A percentile compares a stretch with the other conserved stretches of the same genome.
These are phyloP conservation scores for Elsinoe batatas DNA, from an alignment of 2,329 filamentous ascomycete species.

Conservation along the genomic window DNA sequence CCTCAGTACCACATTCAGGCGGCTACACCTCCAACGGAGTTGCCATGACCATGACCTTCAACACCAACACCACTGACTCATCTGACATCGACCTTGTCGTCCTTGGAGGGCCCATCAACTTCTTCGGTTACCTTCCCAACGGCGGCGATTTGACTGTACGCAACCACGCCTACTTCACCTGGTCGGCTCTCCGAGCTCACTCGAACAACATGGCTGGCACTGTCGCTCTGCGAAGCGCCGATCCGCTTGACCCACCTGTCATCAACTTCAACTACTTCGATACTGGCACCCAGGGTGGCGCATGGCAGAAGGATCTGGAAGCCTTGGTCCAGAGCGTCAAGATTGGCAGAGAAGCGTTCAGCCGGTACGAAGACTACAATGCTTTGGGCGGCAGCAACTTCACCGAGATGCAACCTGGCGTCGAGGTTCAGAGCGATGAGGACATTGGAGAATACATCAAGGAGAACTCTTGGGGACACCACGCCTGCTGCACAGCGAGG, in stretches of 20 bases:
- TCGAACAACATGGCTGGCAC: slow-evolving; percentile 52
- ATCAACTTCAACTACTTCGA: slow-evolving; percentile 54
- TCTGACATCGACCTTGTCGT: slow-evolving; percentile 46
- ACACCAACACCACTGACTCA: slow-evolving; percentile 31
- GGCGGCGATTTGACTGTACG: slow-evolving; percentile 39
- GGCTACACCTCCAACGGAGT: slow-evolving; percentile 44
- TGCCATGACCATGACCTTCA: slow-evolving; percentile 38
- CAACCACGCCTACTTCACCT: slow-evolving; percentile 38
- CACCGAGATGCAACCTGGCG: slow-evolving; percentile 35
- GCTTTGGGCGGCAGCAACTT: slow-evolving; percentile 36
- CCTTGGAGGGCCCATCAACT: slow-evolving; percentile 45
- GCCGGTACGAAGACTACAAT: slow-evolving; percentile 21
- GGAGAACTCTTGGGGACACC: slow-evolving; percentile 47
- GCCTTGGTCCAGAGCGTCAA: slow-evolving; percentile 48
- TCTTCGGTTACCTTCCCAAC: slow-evolving; percentile 48
- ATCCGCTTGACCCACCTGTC: slow-evolving; percentile 54
- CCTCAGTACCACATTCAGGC: slow-evolving; percentile 25
- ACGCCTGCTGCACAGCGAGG: slow-evolving; percentile 45
- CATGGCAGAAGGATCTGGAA: slow-evolving; percentile 38
- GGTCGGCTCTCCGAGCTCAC: slow-evolving; percentile 51
- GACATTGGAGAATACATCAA: slow-evolving; percentile 40
- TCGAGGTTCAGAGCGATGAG: slow-evolving; percentile 32
- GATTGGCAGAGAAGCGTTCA: slow-evolving; percentile 24
- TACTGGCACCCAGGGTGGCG: slow-evolving; percentile 31
- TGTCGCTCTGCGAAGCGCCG: slow-evolving; percentile 49